Percentiles rank a stretch among this genome's conserved stretches.
phyloP scores from a whole-genome alignment of 768 basidiomycete genomes.

The Xerocomellus intermedius region DNA sequence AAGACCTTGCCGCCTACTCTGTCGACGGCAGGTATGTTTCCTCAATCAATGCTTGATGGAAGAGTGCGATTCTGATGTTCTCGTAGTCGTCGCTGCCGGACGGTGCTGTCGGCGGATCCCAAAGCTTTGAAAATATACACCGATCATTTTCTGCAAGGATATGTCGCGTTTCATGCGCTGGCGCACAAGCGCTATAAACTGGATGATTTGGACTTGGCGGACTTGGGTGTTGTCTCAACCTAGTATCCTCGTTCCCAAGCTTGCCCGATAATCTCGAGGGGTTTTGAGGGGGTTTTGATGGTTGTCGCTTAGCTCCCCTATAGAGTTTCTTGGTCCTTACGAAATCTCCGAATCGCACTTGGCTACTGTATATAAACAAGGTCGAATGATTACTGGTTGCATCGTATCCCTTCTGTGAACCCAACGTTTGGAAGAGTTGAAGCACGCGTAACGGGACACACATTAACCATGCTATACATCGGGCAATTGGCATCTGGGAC shows the following conservation, averaged over 20 bases:
- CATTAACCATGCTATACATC: not conserved
- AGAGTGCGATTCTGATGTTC: not conserved
- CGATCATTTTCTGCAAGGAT: too few relatives aligned
- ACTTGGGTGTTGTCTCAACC: not conserved
- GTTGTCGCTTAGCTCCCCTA: too few relatives aligned
- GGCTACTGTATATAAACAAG: not conserved
- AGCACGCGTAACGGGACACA: not conserved
- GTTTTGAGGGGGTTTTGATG: too few relatives aligned
- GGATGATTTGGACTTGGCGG: not conserved
- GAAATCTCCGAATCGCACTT: too few relatives aligned
- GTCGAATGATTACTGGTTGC: too few relatives aligned
- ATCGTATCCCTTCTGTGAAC: not conserved
- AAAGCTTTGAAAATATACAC: too few relatives aligned
- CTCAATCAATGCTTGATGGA: not conserved
- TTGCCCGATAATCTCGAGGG: too few relatives aligned
- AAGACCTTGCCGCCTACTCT: constrained; percentile 2
- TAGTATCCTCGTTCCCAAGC: not conserved
- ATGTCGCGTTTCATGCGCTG: too few relatives aligned
- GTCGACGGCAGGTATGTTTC: not conserved
- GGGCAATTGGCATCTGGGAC: too few relatives aligned
- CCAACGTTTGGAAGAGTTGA: not conserved
- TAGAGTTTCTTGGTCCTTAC: too few relatives aligned
- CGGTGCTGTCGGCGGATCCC: not conserved
- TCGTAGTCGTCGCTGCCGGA: not conserved
- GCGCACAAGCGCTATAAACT: constrained; percentile 4